Percentiles rank a stretch among this genome's conserved stretches.
These are phyloP conservation scores for Castanospermum australe DNA, from an alignment of 306 rosid genomes.

Conservation along the genomic window DNA sequence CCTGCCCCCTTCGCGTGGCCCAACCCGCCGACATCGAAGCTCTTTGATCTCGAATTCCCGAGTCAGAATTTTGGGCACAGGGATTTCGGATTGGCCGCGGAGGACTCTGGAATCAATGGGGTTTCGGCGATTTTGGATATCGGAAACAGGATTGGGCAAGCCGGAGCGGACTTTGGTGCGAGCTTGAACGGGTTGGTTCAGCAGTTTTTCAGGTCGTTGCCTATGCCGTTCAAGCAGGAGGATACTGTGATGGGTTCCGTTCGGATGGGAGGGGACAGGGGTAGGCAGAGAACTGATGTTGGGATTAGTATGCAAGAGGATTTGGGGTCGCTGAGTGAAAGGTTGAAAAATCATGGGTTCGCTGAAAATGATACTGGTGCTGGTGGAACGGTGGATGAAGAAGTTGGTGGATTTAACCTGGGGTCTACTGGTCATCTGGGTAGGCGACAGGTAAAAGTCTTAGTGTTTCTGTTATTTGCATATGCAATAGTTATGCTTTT, in stretches of 20 bases:
- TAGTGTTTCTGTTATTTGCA: not conserved
- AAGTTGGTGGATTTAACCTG: slow-evolving; percentile 58
- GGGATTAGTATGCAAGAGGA: slow-evolving; percentile 53
- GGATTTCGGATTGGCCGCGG: slow-evolving; percentile 55
- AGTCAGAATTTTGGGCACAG: slow-evolving; percentile 52
- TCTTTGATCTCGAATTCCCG: slow-evolving; percentile 81
- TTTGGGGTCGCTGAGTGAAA: slow-evolving; percentile 52
- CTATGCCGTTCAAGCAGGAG: slow-evolving; percentile 71
- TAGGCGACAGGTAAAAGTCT: slow-evolving; percentile 70
- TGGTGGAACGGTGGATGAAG: slow-evolving; percentile 65
- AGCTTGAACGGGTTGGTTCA: slow-evolving; percentile 91
- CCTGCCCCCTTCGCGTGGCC: slow-evolving; percentile 90
- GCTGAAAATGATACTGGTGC: slow-evolving; percentile 48
- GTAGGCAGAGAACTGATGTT: slow-evolving; percentile 48
- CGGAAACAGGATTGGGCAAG: slow-evolving; percentile 88
- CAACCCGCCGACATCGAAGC: slow-evolving; percentile 62
- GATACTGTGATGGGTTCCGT: slow-evolving; percentile 37
- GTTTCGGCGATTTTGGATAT: slow-evolving; percentile 81
- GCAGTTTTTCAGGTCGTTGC: slow-evolving; percentile 80
- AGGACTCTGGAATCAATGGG: slow-evolving; percentile 54
- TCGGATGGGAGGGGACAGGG: slow-evolving; percentile 51
- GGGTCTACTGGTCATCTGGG: slow-evolving; percentile 68
- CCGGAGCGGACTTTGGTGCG: slow-evolving; percentile 87
- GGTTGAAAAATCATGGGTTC: slow-evolving; percentile 59
- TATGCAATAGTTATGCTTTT: not conserved